Base-by-base conservation (phyloP, 2,329 filamentous ascomycete genomes). In the Acrocalymma vagum region DNA sequence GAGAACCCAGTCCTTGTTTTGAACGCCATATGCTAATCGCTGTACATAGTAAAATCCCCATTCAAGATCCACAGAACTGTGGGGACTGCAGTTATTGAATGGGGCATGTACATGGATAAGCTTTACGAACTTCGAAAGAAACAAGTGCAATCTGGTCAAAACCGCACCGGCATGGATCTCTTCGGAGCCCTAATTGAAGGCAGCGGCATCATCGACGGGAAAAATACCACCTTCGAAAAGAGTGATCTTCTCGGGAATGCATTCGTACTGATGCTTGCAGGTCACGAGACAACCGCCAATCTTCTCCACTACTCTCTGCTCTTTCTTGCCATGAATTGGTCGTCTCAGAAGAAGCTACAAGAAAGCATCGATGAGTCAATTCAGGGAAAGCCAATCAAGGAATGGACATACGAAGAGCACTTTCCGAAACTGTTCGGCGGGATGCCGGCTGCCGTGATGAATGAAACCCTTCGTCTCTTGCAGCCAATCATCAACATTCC, bases 221-320 rank as follows among this genome's bases (percentile, higher is more conserved):
- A 55, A 64, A 48, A 72, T 68, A 54, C 48, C 6, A 46, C 50
- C 2, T 18, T 66, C 10, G 43, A 59, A 10, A 67, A 65, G 31
- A 65, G 57, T 45, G 86, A 91, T 39, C 85, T 92, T 43, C 72
- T 88, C 18, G 86, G 87, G 34, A 91, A 91, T 60, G 83, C 86
- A 15, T 81, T 81, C 44, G 75, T 80, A 32, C 71, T 82, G 45
- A 78, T 81, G 45, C 75, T 92, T 1, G 88, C 89, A 0, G 89
- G 89, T 9, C 88, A 94, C 67, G 89, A 94, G 68, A 92, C 88
- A 1, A 87, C 87, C 2, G 88, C 88, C 31, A 90, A 88, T 65
- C 80, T 82, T 4, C 75, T 91, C 25, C 86, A 92, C 69, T 91
- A 88, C 62, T 78, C 83, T 2, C 69, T 91, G 4, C 63, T 90